Evolutionary conservation across 345 rosid species (phyloP).

Genomic region (Syzygium aqueum): DNA sequence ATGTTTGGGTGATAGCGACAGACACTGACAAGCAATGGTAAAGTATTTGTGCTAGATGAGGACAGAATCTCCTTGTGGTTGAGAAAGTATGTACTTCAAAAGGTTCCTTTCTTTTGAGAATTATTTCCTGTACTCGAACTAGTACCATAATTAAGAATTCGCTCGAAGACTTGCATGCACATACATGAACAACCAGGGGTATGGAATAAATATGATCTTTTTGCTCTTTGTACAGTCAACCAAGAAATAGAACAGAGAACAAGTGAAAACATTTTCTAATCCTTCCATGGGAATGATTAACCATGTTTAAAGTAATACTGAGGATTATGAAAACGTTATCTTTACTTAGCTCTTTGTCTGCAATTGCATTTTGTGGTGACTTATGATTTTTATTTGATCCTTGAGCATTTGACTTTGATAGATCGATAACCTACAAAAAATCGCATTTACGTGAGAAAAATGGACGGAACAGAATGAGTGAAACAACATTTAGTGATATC

Average conservation of each 20-base stretch:
- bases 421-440: not conserved
- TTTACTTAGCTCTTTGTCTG: not conserved
- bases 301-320: not conserved
- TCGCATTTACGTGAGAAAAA: not conserved
- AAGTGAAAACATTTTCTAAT: not conserved
- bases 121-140: not conserved
- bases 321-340: not conserved
- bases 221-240: not conserved
- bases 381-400: not conserved
- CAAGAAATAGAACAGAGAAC: not conserved
- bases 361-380: not conserved
- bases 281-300: no score
- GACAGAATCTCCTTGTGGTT: not conserved
- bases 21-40: not conserved
- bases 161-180: not conserved
- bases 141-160: not conserved
- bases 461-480: not conserved
- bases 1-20: not conserved
- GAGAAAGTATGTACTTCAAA: no score
- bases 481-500: not conserved
- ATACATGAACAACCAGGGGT: not conserved
- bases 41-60: not conserved
- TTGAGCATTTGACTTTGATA: not conserved
- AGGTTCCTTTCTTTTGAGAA: not conserved
- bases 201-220: not conserved